Conservation (phyloP, 768 basidiomycete genomes). For the Trametes coccinea region DNA sequence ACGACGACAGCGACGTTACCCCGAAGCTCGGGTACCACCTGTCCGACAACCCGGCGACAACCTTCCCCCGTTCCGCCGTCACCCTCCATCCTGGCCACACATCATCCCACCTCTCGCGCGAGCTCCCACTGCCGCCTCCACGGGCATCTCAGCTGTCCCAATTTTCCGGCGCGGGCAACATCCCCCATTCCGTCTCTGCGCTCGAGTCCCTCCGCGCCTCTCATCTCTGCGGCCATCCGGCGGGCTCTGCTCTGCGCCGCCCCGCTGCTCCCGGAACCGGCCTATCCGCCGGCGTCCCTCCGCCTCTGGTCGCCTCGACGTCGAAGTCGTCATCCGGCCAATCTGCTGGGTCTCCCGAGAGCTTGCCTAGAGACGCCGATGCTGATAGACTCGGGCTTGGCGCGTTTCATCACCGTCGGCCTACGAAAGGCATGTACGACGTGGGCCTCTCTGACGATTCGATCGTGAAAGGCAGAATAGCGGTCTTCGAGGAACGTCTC, state of each 20-base stretch:
- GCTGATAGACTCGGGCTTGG: background rate
- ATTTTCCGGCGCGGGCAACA: background rate
- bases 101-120: background rate
- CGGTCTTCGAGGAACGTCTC: constrained; percentile 21
- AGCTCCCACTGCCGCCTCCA: constrained; percentile 13
- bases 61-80: too few relatives aligned
- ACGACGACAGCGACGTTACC: constrained; percentile 16
- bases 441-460: constrained; percentile 12
- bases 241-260: background rate
- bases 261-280: background rate
- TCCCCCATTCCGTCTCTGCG: constrained; percentile 11
- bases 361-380: background rate
- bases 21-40: constrained; percentile 15
- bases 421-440: background rate
- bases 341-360: background rate
- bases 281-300: background rate
- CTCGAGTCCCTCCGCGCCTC: constrained; percentile 11
- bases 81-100: too few relatives aligned
- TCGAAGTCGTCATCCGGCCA: background rate
- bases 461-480: constrained; percentile 22
- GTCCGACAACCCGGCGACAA: background rate
- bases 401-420: background rate
- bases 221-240: background rate
- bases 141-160: background rate
- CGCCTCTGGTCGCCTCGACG: background rate